Conservation (phyloP, 2,329 filamentous ascomycete species). For the Macrophomina pseudophaseolina region DNA sequence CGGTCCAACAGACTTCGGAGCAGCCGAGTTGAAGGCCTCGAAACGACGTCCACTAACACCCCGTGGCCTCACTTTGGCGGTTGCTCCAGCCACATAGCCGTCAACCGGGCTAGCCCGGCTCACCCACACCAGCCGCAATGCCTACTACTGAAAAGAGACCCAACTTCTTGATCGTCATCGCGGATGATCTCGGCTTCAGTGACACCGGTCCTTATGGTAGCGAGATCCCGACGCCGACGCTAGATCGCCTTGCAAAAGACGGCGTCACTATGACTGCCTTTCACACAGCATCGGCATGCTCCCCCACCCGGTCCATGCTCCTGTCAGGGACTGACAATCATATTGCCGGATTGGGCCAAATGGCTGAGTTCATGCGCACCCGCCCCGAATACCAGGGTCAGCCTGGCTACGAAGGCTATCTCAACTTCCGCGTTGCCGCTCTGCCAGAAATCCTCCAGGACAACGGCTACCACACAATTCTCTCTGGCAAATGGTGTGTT, state of each 20-base stretch:
- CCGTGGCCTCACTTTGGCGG: not conserved
- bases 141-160: constrained; percentile 5
- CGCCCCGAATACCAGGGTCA: constrained; percentile 13
- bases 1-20: not conserved
- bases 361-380: constrained; percentile 16
- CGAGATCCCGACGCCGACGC: constrained; percentile 28
- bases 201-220: constrained; percentile 27
- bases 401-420: constrained; percentile 25
- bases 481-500: constrained; percentile 21
- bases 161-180: constrained; percentile 38
- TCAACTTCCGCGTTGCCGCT: constrained; percentile 24
- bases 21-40: not conserved
- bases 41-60: not conserved
- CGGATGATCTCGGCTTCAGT: constrained; percentile 31
- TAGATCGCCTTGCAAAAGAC: constrained; percentile 26
- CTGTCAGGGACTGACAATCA: constrained; percentile 26
- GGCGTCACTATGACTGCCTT: constrained; percentile 26
- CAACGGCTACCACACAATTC: constrained; percentile 18
- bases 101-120: too few species aligned
- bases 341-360: constrained; percentile 27
- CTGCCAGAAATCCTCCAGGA: constrained; percentile 25
- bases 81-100: too few species aligned
- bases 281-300: constrained; percentile 28
- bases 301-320: constrained; percentile 29
- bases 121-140: not conserved